Evolutionary conservation across 2,329 filamentous ascomycete genomes (phyloP).

Genomic region (Xylaria sp.): DNA sequence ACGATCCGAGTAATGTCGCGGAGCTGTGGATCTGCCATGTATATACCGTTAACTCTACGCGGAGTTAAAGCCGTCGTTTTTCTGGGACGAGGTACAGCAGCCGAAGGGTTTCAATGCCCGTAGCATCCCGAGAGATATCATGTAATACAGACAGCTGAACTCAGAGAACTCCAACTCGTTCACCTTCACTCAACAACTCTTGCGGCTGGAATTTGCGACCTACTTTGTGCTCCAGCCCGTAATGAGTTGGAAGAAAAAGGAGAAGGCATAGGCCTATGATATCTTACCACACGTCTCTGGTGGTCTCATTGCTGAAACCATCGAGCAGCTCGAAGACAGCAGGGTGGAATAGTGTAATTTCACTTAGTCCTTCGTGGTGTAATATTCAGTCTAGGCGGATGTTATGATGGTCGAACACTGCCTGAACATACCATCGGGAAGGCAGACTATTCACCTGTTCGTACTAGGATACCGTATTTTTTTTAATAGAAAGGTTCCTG

Average conservation of each 20-base stretch:
- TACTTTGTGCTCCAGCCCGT: constrained; percentile 35
- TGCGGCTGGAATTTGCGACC: constrained; percentile 38
- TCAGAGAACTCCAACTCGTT: neutral
- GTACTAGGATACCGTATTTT: constrained; percentile 36
- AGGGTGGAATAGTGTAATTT: constrained; percentile 37
- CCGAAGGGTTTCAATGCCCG: neutral
- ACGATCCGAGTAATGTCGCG: too few species aligned
- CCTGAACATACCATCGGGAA: neutral
- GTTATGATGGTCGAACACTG: neutral
- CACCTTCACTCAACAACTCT: constrained; percentile 36
- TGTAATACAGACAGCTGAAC: neutral
- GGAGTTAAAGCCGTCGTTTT: too few species aligned
- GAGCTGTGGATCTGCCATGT: too few species aligned
- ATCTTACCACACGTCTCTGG: constrained; percentile 41
- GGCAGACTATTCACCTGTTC: constrained; percentile 32
- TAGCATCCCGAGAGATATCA: neutral
- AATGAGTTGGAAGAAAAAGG: constrained; percentile 39
- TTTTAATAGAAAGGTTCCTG: constrained; percentile 30
- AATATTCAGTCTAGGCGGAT: constrained; percentile 14
- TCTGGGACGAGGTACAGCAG: neutral
- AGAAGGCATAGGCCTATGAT: constrained; percentile 35
- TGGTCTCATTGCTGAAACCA: constrained; percentile 37
- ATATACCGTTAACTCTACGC: too few species aligned
- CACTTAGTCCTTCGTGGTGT: constrained; percentile 35
- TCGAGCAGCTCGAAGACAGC: constrained; percentile 37